These are phyloP conservation scores for Didymella sp. DNA, from an alignment of 2,329 filamentous ascomycete genomes.

Conservation along the genomic window DNA sequence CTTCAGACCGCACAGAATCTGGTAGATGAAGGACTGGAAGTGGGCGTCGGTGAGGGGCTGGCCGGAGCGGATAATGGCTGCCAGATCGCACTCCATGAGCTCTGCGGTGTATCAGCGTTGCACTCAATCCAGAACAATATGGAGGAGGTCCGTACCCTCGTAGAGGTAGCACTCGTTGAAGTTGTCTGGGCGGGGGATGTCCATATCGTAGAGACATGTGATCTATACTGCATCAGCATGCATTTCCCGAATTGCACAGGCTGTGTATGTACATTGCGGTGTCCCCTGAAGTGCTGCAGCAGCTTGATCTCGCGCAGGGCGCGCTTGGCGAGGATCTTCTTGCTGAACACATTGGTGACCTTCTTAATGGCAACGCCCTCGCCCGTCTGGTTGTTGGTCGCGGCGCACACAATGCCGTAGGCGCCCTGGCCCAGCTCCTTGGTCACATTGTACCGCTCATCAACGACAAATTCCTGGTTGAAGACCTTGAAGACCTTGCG, in stretches of 20 bases:
- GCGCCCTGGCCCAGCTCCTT: constrained; percentile 98
- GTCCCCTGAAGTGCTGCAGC: constrained; percentile 88
- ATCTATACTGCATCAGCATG: constrained; percentile 69
- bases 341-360: constrained; percentile 99
- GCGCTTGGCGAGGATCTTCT: constrained; percentile 99
- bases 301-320: constrained; percentile 98
- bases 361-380: constrained; percentile 99
- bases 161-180: constrained; percentile 99
- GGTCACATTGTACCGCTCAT: constrained; percentile 97
- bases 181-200: constrained; percentile 94
- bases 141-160: constrained; percentile 69
- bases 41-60: constrained; percentile 97
- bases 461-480: constrained; percentile 98
- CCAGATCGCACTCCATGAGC: constrained; percentile 98
- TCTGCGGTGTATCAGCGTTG: constrained; percentile 63
- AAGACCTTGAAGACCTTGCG: constrained; percentile 78
- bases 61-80: constrained; percentile 95
- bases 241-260: neutral
- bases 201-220: constrained; percentile 99
- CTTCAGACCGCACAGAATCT: constrained; percentile 97
- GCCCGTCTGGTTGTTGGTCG: constrained; percentile 85
- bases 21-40: constrained; percentile 99
- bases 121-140: neutral
- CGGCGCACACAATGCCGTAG: constrained; percentile 97
- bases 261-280: constrained; percentile 53